Base-by-base conservation (phyloP, 192 early-diverging fungal species). In the Backusella mclennaniae region DNA sequence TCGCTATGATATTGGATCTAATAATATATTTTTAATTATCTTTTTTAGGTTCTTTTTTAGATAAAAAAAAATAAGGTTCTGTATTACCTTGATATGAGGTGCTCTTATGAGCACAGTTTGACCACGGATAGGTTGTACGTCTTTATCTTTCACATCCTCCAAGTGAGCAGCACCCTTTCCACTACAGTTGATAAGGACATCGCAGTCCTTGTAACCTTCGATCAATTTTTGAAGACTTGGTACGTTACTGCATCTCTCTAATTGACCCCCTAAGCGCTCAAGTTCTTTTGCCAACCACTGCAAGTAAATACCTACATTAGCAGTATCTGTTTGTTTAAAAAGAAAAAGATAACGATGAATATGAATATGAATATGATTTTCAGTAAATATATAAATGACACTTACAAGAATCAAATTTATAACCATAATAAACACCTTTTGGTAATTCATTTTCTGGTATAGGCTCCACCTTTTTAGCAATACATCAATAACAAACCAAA, bases 91-190 rank as follows among this genome's bases (percentile, higher is more conserved):
- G 31, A 94, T 85, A 69, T 92, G 87, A 1, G 93, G 90, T 6
- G 95, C 96, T 19, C 85, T 70, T 12, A 96, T 92, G 19, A 94
- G 66, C 1, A 91, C 86, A 6, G 89, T 94, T 79, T 97, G 96
- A 29, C 96, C 96, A 33, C 95, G 86, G 8, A 91, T 88, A 5
- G 93, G 89, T 73, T 89, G 94, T 74, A 94, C 86, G 1, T 79
- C 73, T 12, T 69, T 33, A 77, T 97, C 96, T 17, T 89, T 77
- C 12, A 96, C 93, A 19, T 95, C 96, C 9, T 92, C 91, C 9
- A 97, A 77, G n/a, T 56, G 76, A 14, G 83, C 67, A 26, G 93
- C 90, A 15, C 90, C 91, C 9, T 90, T 79, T 1, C 92, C 96
- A 14, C 94, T 89, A 78, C 96, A 96, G 73, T 96, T 96, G 69